Conservation (phyloP, 2,329 filamentous ascomycete genomes). For the Penicillium sp. region DNA sequence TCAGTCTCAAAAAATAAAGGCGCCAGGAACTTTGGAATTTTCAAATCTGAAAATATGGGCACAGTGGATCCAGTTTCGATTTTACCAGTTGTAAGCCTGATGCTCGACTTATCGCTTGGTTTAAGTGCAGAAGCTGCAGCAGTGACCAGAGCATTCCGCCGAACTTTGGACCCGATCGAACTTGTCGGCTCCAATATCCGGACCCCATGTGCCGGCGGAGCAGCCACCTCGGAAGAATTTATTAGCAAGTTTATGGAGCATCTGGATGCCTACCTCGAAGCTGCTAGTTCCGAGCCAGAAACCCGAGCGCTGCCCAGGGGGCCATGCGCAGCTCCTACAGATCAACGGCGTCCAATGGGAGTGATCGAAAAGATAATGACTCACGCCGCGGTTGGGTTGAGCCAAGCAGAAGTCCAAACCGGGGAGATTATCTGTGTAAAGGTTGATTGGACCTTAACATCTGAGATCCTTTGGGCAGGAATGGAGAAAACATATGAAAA, state of each 20-base stretch:
- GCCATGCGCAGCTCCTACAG: no score
- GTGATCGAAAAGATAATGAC: constrained; percentile 48
- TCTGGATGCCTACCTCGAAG: neutral
- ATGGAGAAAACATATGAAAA: constrained; percentile 46
- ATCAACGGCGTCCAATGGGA: constrained; percentile 33
- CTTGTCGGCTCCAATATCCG: constrained; percentile 8
- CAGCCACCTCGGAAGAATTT: neutral
- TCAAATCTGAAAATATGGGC: neutral
- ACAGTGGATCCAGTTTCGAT: neutral
- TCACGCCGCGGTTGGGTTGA: constrained; percentile 35
- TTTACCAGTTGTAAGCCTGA: constrained; percentile 1
- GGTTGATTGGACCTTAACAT: constrained; percentile 49
- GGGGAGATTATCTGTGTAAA: constrained; percentile 44
- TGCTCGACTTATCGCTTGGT: constrained; percentile 5
- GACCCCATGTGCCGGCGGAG: constrained; percentile 3
- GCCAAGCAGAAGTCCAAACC: constrained; percentile 32
- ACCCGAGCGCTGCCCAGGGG: neutral
- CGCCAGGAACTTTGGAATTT: neutral
- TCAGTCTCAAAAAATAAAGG: neutral
- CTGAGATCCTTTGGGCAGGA: constrained; percentile 38
- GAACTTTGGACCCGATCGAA: constrained; percentile 8
- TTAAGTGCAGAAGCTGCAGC: constrained; percentile 4
- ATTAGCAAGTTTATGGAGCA: neutral
- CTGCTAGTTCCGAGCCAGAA: neutral
- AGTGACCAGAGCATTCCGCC: constrained; percentile 3